Evolutionary conservation across 495 filamentous ascomycete genomes (phyloP).

Genomic region (Aspergillus egyptiacus): DNA sequence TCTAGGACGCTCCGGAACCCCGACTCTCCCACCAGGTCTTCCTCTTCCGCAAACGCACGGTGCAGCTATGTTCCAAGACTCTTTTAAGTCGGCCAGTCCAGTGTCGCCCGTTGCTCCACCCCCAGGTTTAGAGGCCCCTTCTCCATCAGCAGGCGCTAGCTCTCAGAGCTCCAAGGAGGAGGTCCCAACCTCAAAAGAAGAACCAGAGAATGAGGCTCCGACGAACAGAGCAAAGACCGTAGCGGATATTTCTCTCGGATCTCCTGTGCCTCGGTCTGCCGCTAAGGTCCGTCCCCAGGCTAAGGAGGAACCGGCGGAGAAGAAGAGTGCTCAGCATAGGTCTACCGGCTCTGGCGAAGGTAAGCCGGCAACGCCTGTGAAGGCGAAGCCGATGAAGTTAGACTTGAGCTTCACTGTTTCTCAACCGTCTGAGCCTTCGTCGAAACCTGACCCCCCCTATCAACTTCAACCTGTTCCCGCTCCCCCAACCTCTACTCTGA

Average conservation of each 20-base stretch:
- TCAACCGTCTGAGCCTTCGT: conserved; percentile 17
- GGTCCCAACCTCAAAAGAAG: conserved; percentile 20
- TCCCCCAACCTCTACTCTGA: conserved; percentile 23
- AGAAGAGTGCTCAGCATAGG: conserved; percentile 17
- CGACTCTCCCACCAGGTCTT: conserved; percentile 62
- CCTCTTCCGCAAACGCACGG: conserved; percentile 52
- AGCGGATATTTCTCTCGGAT: conserved; percentile 39
- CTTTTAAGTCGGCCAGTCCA: conserved; percentile 28
- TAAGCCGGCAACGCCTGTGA: conserved; percentile 16
- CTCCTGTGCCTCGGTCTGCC: conserved; percentile 36
- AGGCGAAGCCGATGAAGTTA: conserved; percentile 32
- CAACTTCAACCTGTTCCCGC: conserved; percentile 15
- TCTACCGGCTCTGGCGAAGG: conserved; percentile 4
- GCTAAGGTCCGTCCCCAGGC: conserved; percentile 25
- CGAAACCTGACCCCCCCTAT: conserved; percentile 21
- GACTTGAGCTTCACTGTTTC: conserved; percentile 22
- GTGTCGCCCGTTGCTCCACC: conserved; percentile 29
- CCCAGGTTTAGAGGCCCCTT: conserved; percentile 25
- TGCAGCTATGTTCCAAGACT: conserved; percentile 36
- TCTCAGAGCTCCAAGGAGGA: conserved; percentile 21
- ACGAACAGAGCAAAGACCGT: conserved; percentile 30
- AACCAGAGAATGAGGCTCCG: conserved; percentile 11
- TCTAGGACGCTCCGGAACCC: conserved; percentile 45
- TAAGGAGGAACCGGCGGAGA: conserved; percentile 25
- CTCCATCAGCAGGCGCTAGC: conserved; percentile 28